Evolutionary conservation across 345 rosid genomes (phyloP).

Genomic region (Citrus medica): DNA sequence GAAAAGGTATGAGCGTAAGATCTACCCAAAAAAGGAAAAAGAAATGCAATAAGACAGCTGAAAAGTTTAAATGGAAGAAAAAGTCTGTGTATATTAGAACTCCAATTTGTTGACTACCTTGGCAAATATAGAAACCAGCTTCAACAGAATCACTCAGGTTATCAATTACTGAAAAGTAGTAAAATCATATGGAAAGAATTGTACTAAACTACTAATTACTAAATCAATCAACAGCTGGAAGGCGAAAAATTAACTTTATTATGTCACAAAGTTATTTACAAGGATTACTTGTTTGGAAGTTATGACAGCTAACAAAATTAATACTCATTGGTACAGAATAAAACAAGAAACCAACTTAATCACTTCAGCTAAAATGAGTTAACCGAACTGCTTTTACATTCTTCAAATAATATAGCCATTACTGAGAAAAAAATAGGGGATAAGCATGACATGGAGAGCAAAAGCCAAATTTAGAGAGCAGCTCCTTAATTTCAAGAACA

Average conservation of each 20-base stretch:
- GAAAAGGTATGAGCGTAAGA: too few relatives aligned
- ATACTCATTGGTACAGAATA: too few relatives aligned
- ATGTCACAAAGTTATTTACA: background rate
- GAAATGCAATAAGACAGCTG: background rate
- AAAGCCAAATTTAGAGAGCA: slow-evolving; percentile 4
- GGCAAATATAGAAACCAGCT: background rate
- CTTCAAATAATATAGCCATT: background rate
- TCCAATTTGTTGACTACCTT: background rate
- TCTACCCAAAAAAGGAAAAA: background rate
- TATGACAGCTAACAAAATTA: background rate
- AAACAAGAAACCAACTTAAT: background rate
- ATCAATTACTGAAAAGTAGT: background rate
- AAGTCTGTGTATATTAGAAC: too few relatives aligned
- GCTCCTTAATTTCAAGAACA: background rate
- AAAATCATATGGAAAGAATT: background rate
- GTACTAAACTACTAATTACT: background rate
- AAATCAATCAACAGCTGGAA: background rate
- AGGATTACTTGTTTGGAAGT: background rate
- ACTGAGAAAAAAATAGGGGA: background rate
- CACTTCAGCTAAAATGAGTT: background rate
- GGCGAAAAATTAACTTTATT: background rate
- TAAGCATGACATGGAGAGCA: background rate
- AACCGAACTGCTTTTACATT: background rate
- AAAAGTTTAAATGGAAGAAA: too few relatives aligned
- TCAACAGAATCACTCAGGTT: background rate